Evolutionary conservation across 768 basidiomycete species (phyloP).

Genomic region (Naganishia onofrii): DNA sequence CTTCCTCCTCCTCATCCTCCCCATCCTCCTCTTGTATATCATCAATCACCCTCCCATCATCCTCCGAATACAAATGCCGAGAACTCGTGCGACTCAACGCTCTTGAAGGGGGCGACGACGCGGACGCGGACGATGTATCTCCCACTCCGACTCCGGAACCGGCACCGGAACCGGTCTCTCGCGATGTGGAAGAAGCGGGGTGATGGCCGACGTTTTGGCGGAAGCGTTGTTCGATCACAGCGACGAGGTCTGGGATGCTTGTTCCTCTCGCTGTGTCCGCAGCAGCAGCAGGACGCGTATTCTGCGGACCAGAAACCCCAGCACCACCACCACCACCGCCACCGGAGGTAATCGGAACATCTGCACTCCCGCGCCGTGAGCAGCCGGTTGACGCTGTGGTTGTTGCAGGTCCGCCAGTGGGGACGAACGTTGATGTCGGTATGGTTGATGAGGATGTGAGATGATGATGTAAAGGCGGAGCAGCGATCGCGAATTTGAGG

Average conservation of each 20-base stretch:
- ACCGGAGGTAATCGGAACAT: not conserved
- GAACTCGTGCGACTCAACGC: not conserved
- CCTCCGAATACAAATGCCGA: not conserved
- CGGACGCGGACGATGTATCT: no score
- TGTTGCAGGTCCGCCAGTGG: no score
- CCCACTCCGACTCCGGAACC: no score
- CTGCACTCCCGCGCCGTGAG: not conserved
- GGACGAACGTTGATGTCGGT: no score
- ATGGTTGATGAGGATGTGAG: not conserved
- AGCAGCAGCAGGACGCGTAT: no score
- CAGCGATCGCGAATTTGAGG: conserved; percentile 9
- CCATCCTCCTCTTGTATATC: conserved; percentile 20
- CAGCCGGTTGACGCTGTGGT: not conserved
- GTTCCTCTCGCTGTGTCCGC: no score
- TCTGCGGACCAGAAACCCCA: no score
- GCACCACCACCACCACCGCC: not conserved
- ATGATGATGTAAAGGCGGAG: not conserved
- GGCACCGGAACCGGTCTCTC: no score
- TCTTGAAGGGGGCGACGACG: not conserved
- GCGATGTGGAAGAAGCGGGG: no score
- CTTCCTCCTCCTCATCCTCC: conserved; percentile 18
- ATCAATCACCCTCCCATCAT: conserved; percentile 4
- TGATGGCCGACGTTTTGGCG: no score
- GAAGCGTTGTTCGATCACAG: not conserved
- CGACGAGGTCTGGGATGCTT: not conserved